These are phyloP conservation scores for Ambrosia trifida DNA, from an alignment of 129 eudicot species.

Conservation along the genomic window DNA sequence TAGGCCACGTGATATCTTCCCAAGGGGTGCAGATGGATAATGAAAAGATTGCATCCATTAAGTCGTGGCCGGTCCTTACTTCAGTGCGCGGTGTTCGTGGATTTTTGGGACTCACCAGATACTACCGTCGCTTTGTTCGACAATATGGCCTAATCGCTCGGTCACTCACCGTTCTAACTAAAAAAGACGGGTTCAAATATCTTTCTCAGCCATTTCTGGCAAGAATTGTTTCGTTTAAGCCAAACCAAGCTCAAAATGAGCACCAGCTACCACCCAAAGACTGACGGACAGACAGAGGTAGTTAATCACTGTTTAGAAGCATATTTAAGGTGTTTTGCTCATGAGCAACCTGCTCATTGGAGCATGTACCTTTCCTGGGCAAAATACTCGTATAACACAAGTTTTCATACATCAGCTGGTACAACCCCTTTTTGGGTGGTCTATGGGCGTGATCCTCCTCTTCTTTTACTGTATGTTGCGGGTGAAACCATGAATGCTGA, in stretches of 20 bases:
- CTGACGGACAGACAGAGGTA: neutral
- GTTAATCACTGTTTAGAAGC: neutral
- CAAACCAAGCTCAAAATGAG: neutral
- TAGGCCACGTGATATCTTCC: too few relatives aligned
- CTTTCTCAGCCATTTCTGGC: neutral
- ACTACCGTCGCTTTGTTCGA: neutral
- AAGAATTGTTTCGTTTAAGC: neutral
- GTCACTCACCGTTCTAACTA: neutral
- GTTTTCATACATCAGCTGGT: neutral
- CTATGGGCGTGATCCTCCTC: neutral
- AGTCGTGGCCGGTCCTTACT: neutral
- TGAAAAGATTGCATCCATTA: too few relatives aligned
- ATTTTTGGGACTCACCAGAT: neutral
- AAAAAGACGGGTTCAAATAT: neutral
- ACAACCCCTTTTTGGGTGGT: neutral
- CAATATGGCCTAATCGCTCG: neutral
- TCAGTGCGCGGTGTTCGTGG: neutral
- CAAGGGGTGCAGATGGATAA: too few relatives aligned
- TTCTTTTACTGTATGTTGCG: neutral
- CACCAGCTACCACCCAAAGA: neutral
- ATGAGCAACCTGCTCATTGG: neutral
- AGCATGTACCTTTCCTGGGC: neutral
- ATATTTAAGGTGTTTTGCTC: neutral
- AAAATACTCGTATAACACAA: neutral
- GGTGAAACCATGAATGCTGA: too few relatives aligned